These are phyloP conservation scores for Heritiera fomes DNA, from an alignment of 345 rosid genomes.

Conservation along the genomic window DNA sequence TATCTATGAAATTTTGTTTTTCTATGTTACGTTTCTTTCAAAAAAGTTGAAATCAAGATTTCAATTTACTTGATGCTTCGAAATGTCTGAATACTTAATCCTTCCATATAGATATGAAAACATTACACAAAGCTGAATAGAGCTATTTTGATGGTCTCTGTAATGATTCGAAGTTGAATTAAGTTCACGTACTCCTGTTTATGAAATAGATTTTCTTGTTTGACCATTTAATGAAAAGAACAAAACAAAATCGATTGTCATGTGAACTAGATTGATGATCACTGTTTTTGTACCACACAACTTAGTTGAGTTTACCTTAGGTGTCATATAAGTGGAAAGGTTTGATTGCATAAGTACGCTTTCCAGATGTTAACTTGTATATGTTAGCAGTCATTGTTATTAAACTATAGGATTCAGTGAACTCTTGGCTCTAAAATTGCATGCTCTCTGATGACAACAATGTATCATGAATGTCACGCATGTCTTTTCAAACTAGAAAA, in stretches of 20 bases:
- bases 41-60: neutral
- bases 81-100: neutral
- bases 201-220: neutral
- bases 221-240: neutral
- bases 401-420: neutral
- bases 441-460: neutral
- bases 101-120: neutral
- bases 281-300: neutral
- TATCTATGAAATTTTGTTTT: neutral
- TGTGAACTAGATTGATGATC: neutral
- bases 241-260: neutral
- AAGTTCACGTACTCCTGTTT: neutral
- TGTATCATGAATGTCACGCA: neutral
- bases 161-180: slow-evolving; percentile 1
- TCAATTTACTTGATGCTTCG: neutral
- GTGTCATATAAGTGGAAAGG: neutral
- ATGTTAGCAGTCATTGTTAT: neutral
- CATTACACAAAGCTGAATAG: neutral
- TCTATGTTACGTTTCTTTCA: neutral
- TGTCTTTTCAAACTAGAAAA: neutral
- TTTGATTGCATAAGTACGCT: neutral
- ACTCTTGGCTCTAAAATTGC: slow-evolving; percentile 4
- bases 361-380: neutral
- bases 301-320: neutral
- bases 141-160: neutral